Evolutionary conservation across 2,329 filamentous ascomycete species (phyloP).

Genomic region (Raffaelea deltoideospora): DNA sequence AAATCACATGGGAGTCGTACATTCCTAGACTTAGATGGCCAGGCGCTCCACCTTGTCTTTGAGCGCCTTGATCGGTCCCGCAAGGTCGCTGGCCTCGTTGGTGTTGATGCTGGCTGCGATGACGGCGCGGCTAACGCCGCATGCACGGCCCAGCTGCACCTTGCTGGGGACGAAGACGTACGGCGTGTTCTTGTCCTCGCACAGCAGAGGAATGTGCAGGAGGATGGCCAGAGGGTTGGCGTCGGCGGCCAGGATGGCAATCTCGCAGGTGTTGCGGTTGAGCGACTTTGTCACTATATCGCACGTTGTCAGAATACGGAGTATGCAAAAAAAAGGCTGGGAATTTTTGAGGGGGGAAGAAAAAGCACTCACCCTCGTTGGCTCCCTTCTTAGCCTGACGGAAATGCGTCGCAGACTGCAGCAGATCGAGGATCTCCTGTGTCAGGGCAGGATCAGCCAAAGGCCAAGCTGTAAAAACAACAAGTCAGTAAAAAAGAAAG

Average conservation of each 20-base stretch:
- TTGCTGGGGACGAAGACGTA: conserved; percentile 13
- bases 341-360: not conserved
- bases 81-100: conserved; percentile 80
- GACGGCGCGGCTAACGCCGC: conserved; percentile 75
- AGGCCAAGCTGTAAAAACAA: conserved; percentile 9
- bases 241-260: conserved; percentile 81
- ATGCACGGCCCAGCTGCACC: conserved; percentile 49
- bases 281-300: conserved; percentile 65
- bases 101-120: conserved; percentile 81
- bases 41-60: conserved; percentile 94
- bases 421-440: conserved; percentile 65
- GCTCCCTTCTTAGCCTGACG: conserved; percentile 80
- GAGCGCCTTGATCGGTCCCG: conserved; percentile 70
- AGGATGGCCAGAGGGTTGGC: conserved; percentile 77
- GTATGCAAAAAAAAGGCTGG: conserved; percentile 10
- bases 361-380: conserved; percentile 39
- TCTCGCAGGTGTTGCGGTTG: conserved; percentile 79
- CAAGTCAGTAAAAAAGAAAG: too few relatives aligned
- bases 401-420: conserved; percentile 55
- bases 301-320: too few relatives aligned
- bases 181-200: conserved; percentile 57
- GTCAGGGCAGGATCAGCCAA: conserved; percentile 12
- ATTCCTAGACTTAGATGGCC: conserved; percentile 91
- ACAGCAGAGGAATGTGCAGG: conserved; percentile 75
- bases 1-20: too few relatives aligned